Conservation (phyloP, 257 asterid genomes). For the Solanum virginianum region DNA sequence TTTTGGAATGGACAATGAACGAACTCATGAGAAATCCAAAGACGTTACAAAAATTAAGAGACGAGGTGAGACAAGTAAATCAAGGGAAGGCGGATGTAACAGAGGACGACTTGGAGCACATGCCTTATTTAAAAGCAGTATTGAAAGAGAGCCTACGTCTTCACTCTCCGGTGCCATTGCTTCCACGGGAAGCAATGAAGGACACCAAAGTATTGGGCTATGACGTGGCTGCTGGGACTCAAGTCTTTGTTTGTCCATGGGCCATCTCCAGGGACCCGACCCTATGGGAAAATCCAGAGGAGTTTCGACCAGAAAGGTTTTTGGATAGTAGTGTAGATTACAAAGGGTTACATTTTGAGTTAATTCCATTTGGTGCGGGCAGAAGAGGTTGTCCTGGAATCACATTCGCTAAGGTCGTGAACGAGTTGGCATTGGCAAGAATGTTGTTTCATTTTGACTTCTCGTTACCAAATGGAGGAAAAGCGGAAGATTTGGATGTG, state of each 20-base stretch:
- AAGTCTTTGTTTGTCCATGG: constrained; percentile 35
- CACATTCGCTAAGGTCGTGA: constrained; percentile 1
- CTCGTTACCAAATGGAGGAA: constrained; percentile 11
- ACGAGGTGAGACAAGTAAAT: constrained; percentile 14
- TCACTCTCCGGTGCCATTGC: constrained; percentile 33
- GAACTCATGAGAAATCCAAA: constrained; percentile 13
- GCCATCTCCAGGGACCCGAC: constrained; percentile 28
- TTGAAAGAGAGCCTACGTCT: constrained; percentile 29
- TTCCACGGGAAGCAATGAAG: constrained; percentile 30
- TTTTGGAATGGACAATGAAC: constrained; percentile 27
- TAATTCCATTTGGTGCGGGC: constrained; percentile 46
- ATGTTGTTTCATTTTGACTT: constrained; percentile 1
- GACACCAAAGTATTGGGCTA: constrained; percentile 27
- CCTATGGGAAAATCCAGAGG: constrained; percentile 32
- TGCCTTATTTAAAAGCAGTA: constrained; percentile 32
- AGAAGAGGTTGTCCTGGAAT: constrained; percentile 46
- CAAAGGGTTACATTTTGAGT: constrained; percentile 27
- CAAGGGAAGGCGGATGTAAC: constrained; percentile 8
- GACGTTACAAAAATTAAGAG: constrained; percentile 4
- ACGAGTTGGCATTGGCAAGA: constrained; percentile 33
- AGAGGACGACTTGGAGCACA: constrained; percentile 19
- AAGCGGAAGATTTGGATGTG: constrained; percentile 27
- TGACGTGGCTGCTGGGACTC: constrained; percentile 21
- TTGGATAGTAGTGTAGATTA: constrained; percentile 10
- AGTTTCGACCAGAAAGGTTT: constrained; percentile 45